These are phyloP conservation scores for Naumovozyma baii DNA, from an alignment of 805 yeast species.

Conservation along the genomic window DNA sequence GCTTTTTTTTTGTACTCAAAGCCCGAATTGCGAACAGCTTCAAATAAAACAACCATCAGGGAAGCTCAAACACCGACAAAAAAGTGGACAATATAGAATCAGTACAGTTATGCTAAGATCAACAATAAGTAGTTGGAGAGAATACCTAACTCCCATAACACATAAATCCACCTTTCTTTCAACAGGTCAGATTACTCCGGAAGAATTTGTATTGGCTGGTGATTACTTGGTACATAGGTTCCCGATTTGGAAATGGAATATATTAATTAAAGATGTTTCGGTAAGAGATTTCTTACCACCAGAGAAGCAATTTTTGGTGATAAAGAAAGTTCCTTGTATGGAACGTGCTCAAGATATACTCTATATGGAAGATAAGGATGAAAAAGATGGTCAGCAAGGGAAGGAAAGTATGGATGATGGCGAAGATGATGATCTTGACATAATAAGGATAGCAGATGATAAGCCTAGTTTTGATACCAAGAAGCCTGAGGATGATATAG, in stretches of 20 bases:
- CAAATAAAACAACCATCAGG: too few species aligned
- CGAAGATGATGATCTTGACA: constrained; percentile 37
- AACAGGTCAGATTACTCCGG: constrained; percentile 93
- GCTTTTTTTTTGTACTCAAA: neutral
- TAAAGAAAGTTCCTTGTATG: constrained; percentile 81
- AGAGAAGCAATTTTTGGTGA: constrained; percentile 80
- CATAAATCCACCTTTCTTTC: constrained; percentile 75
- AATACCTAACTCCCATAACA: constrained; percentile 83
- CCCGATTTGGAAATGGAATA: constrained; percentile 93
- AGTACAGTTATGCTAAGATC: constrained; percentile 48
- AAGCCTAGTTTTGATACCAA: neutral
- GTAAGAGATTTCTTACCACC: constrained; percentile 59
- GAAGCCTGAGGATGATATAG: constrained; percentile 16
- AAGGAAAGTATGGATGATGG: constrained; percentile 30
- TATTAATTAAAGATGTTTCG: constrained; percentile 36
- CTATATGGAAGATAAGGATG: constrained; percentile 33
- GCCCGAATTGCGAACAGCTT: neutral
- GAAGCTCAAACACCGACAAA: neutral
- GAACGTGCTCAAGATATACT: constrained; percentile 53
- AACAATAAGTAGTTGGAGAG: constrained; percentile 74
- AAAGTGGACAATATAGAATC: neutral
- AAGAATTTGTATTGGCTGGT: constrained; percentile 89
- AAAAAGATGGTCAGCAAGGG: constrained; percentile 28
- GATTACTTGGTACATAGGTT: constrained; percentile 84
- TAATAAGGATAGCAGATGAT: neutral